Percentiles rank a stretch among this genome's conserved stretches.
Evolutionary conservation across 164 flowering plant genomes (phyloP).

Genomic region (Piper longum): DNA sequence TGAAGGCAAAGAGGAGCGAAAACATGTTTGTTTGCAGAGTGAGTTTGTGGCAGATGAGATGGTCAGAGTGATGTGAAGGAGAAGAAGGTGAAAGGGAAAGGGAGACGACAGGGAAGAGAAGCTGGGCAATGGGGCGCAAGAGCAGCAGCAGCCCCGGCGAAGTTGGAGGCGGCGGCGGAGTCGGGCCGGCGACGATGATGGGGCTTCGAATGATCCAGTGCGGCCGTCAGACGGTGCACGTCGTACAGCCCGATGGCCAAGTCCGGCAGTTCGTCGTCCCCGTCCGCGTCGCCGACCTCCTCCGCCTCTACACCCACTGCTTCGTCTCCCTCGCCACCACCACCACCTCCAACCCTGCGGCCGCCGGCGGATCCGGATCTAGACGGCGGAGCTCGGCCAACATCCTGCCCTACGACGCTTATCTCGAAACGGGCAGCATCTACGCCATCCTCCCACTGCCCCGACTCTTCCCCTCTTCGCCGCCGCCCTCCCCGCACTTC

Average conservation of each 20-base stretch:
- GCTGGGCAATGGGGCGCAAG: slow-evolving; percentile 1
- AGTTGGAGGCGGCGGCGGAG: slow-evolving; percentile 3
- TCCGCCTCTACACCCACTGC: slow-evolving; percentile 10
- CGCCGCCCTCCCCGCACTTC: slow-evolving; percentile 7
- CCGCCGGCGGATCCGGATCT: not conserved
- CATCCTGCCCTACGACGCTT: slow-evolving; percentile 8
- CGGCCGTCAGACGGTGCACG: slow-evolving; percentile 12
- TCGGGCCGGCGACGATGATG: slow-evolving; percentile 6
- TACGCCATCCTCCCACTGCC: slow-evolving; percentile 10
- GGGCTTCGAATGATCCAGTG: slow-evolving; percentile 12
- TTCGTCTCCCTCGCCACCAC: slow-evolving; percentile 8
- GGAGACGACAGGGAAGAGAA: not conserved
- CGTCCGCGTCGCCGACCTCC: slow-evolving; percentile 7
- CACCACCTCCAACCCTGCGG: slow-evolving; percentile 1
- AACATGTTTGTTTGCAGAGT: not conserved
- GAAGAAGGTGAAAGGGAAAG: not conserved
- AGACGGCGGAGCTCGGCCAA: not conserved
- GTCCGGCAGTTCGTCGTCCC: slow-evolving; percentile 9
- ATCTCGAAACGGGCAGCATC: slow-evolving; percentile 10
- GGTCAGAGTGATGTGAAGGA: not conserved
- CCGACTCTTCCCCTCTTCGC: slow-evolving; percentile 7
- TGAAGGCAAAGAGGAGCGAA: too few species aligned
- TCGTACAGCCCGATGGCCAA: slow-evolving; percentile 10
- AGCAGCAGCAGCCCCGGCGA: slow-evolving; percentile 2
- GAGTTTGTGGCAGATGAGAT: not conserved